Conservation (phyloP, 1,284 basidiomycete species). For the Leccinum pachyderme region DNA sequence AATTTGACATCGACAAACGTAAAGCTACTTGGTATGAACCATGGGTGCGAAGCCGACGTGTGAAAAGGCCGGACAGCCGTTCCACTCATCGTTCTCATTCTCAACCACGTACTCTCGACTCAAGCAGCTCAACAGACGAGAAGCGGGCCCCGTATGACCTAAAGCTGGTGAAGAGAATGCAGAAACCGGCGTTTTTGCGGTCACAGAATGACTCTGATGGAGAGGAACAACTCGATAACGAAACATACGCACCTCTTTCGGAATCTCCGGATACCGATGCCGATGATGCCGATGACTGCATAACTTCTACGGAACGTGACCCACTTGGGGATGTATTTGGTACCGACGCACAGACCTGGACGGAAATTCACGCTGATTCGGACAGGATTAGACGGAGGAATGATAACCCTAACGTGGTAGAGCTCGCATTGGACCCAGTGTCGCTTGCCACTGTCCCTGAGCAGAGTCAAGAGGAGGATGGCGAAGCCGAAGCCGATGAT, state of each 20-base stretch:
- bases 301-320: slow-evolving; percentile 36
- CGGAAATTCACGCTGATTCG: slow-evolving; percentile 44
- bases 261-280: slow-evolving; percentile 31
- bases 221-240: slow-evolving; percentile 17
- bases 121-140: slow-evolving; percentile 26
- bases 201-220: slow-evolving; percentile 27
- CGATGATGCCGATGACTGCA: slow-evolving; percentile 1
- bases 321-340: slow-evolving; percentile 52
- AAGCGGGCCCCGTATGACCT: slow-evolving; percentile 46
- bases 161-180: slow-evolving; percentile 49
- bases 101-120: slow-evolving; percentile 21
- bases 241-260: slow-evolving; percentile 36
- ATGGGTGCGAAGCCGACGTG: slow-evolving; percentile 66
- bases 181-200: slow-evolving; percentile 36
- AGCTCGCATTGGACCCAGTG: slow-evolving; percentile 52
- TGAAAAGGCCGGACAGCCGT: slow-evolving; percentile 50
- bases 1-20: slow-evolving; percentile 79
- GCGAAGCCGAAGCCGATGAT: slow-evolving; percentile 33
- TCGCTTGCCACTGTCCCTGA: slow-evolving; percentile 44
- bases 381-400: slow-evolving; percentile 26
- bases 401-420: slow-evolving; percentile 43
- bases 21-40: slow-evolving; percentile 80
- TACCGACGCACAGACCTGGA: slow-evolving; percentile 61
- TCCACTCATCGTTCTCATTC: slow-evolving; percentile 31
- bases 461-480: slow-evolving; percentile 32